Percentiles rank a stretch among this genome's conserved stretches.
These are phyloP conservation scores for Posidonia oceanica DNA, from an alignment of 116 monocot genomes.

Conservation along the genomic window DNA sequence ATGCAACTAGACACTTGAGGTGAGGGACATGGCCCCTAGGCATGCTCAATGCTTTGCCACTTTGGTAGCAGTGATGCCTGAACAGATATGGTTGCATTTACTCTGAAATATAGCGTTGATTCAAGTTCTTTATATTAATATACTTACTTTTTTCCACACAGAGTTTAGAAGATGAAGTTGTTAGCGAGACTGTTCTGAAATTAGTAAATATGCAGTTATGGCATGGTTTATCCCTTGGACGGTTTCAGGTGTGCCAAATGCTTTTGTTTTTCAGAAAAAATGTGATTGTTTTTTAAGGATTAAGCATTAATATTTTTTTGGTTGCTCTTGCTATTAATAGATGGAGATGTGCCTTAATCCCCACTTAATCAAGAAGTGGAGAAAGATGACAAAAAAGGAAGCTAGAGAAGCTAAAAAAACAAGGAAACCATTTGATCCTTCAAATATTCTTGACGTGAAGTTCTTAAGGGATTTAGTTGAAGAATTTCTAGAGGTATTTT, in stretches of 20 bases:
- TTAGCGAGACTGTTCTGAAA: constrained; percentile 87
- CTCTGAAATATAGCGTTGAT: not conserved
- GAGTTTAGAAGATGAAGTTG: constrained; percentile 98
- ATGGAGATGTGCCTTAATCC: constrained; percentile 94
- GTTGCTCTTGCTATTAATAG: constrained; percentile 24
- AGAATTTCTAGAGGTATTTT: constrained; percentile 86
- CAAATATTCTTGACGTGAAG: constrained; percentile 55
- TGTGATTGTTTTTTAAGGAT: not conserved
- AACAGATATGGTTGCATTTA: not conserved
- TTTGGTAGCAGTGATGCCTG: no score
- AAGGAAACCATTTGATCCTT: constrained; percentile 48
- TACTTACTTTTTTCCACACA: constrained; percentile 10
- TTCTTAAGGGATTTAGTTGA: constrained; percentile 84
- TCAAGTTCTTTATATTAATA: not conserved
- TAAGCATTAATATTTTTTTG: not conserved
- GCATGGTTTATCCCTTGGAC: constrained; percentile 78
- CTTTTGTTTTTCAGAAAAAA: not conserved
- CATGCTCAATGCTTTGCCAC: no score
- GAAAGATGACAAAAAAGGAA: constrained; percentile 80
- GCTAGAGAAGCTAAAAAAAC: constrained; percentile 67
- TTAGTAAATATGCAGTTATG: constrained; percentile 89
- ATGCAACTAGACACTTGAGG: no score
- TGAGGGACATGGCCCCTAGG: no score
- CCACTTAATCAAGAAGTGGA: constrained; percentile 97
- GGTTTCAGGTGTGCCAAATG: constrained; percentile 58